phyloP scores from a whole-genome alignment of 139 green algal genomes.

The Nannochloris sp. region DNA sequence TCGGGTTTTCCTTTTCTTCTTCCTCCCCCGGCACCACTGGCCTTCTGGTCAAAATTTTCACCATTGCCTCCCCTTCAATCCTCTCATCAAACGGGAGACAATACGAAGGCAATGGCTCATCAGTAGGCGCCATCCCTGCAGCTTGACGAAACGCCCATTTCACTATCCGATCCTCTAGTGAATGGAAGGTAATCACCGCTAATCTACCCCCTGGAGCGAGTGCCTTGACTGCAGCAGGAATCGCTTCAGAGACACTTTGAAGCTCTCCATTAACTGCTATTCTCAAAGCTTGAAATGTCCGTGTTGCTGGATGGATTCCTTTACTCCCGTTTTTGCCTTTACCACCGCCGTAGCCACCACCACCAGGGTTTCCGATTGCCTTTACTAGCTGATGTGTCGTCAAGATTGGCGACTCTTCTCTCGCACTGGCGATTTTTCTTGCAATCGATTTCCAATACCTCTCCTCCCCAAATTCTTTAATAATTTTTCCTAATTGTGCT shows the following conservation, averaged over 20 bases:
- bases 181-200: conserved; percentile 92
- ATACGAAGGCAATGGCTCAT: conserved; percentile 12
- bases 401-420: conserved; percentile 50
- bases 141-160: conserved; percentile 76
- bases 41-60: conserved; percentile 24
- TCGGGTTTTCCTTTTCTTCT: conserved; percentile 59
- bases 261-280: conserved; percentile 97
- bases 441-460: conserved; percentile 69
- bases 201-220: conserved; percentile 67
- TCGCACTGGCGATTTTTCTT: conserved; percentile 38
- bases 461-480: conserved; percentile 92
- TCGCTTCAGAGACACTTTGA: conserved; percentile 34
- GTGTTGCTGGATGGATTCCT: conserved; percentile 84
- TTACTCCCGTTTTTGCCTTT: conserved; percentile 9
- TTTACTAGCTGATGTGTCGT: conserved; percentile 65
- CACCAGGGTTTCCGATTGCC: conserved; percentile 46
- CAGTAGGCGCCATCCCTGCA: conserved; percentile 34
- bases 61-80: background rate
- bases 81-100: conserved; percentile 15
- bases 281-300: conserved; percentile 76
- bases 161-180: conserved; percentile 87
- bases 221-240: conserved; percentile 49
- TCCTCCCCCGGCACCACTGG: conserved; percentile 23
- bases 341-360: conserved; percentile 1
- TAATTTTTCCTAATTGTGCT: conserved; percentile 67